These are phyloP conservation scores for Osmanthus fragrans DNA, from an alignment of 257 asterid genomes.

Conservation along the genomic window DNA sequence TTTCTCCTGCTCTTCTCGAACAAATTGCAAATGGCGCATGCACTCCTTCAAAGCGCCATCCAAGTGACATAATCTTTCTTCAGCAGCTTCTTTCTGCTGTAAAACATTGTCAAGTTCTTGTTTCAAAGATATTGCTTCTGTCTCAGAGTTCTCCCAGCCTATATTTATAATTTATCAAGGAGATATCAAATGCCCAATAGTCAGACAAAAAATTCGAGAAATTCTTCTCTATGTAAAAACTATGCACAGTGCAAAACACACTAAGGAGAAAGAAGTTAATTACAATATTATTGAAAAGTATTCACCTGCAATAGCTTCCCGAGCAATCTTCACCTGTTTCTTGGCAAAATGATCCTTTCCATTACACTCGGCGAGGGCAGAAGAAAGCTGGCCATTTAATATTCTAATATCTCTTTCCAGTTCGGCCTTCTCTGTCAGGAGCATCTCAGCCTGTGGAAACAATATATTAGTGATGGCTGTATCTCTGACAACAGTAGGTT, in stretches of 20 bases:
- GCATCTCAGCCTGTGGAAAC: conserved; percentile 43
- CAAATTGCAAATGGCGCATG: conserved; percentile 65
- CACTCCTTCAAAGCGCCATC: conserved; percentile 85
- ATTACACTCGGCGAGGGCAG: conserved; percentile 63
- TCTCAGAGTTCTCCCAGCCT: conserved; percentile 91
- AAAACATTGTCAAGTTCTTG: conserved; percentile 61
- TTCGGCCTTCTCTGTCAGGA: conserved; percentile 49
- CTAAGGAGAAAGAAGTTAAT: neutral
- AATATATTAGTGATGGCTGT: neutral
- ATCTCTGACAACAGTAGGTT: neutral
- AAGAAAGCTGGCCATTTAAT: conserved; percentile 56
- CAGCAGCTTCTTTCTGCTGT: conserved; percentile 53
- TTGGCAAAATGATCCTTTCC: conserved; percentile 59
- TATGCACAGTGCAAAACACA: neutral
- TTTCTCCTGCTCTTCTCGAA: conserved; percentile 68
- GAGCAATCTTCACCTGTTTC: conserved; percentile 78
- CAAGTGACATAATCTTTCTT: conserved; percentile 55
- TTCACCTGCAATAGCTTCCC: conserved; percentile 88
- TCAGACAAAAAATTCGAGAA: neutral
- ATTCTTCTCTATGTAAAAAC: neutral
- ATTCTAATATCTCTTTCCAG: conserved; percentile 54
- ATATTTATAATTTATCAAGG: neutral
- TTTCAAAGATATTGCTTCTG: conserved; percentile 60
- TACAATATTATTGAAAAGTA: neutral
- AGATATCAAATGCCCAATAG: neutral